Base-by-base conservation (phyloP, 2,329 filamentous ascomycete species). In the Rhynchosporium secalis region DNA sequence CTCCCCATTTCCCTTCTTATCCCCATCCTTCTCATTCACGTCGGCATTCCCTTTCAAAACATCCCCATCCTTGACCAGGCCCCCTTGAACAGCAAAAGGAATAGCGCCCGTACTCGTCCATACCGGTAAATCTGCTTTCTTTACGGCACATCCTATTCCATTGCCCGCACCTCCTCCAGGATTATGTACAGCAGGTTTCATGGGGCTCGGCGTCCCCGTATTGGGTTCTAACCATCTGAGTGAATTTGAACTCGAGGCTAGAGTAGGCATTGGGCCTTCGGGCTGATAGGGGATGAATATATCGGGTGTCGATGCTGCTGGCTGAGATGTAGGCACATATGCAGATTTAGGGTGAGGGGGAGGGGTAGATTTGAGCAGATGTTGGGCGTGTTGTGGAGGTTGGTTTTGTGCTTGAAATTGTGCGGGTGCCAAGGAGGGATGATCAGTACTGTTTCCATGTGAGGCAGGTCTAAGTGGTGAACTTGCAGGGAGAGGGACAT, bases 211-310 rank as follows among this genome's bases (percentile, higher is more conserved):
- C 13, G 70, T 72, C 1, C 62, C 57, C 1, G 68, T 75, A 61
- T 81, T 83, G 3, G 82, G 80, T 13, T 81, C 79, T 29, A 84
- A 74, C 82, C 82, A 85, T 58, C 77, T 78, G 58, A 84, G 72
- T 7, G 77, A 73, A 64, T 79, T 77, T 36, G 74, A 74, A 6
- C 13, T 46, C 5, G 74, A 68, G 15, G 79, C 65, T 0, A 77
- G 58, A 3, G 73, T 70, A 0, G 82, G 76, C 0, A 74, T 64
- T 1, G 81, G 79, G 0, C 83, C 83, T n/a, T 83, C 78, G 0
- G 83, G 82, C 62, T 85, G 80, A 65, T 85, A 85, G 0, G 78
- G 77, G 29, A 86, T 75, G 64, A 86, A 86, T 28, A 80, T 69
- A 56, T 81, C 78, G 8, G 57, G 43, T 12, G 40, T 54, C 8